phyloP scores from a whole-genome alignment of 768 basidiomycete species.

The Peribolospora kevripleyi region DNA sequence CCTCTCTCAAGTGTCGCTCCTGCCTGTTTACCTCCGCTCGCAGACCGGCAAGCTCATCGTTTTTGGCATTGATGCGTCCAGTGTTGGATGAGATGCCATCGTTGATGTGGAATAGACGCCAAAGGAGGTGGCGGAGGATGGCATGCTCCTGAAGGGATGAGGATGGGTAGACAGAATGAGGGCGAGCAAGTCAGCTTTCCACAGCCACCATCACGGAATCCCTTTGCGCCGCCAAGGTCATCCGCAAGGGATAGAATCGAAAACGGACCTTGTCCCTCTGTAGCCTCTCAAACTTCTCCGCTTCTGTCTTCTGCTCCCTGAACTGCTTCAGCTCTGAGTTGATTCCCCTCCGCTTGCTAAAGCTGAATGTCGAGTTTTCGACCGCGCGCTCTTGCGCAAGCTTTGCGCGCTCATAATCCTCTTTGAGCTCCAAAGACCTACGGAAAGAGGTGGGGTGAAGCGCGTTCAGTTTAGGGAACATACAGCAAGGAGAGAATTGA shows the following conservation, averaged over 20 bases:
- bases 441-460: neutral
- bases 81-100: conserved; percentile 50
- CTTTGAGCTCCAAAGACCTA: conserved; percentile 56
- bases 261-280: conserved; percentile 42
- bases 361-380: conserved; percentile 82
- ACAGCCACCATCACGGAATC: conserved; percentile 2
- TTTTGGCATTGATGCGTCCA: conserved; percentile 43
- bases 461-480: neutral
- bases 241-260: neutral
- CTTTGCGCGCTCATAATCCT: conserved; percentile 72
- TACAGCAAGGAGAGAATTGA: neutral
- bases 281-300: conserved; percentile 59
- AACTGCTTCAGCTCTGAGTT: conserved; percentile 89
- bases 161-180: neutral
- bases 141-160: conserved; percentile 39
- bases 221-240: neutral
- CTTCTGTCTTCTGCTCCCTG: conserved; percentile 86
- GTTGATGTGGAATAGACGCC: conserved; percentile 76
- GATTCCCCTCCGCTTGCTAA: conserved; percentile 77
- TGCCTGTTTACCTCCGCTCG: conserved; percentile 36
- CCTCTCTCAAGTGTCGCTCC: conserved; percentile 45
- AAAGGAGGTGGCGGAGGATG: conserved; percentile 55
- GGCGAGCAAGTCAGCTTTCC: neutral
- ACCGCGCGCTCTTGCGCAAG: conserved; percentile 69
- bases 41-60: conserved; percentile 41